Conservation (phyloP, 2,329 filamentous ascomycete species). For the Mollisiaceae sp. region DNA sequence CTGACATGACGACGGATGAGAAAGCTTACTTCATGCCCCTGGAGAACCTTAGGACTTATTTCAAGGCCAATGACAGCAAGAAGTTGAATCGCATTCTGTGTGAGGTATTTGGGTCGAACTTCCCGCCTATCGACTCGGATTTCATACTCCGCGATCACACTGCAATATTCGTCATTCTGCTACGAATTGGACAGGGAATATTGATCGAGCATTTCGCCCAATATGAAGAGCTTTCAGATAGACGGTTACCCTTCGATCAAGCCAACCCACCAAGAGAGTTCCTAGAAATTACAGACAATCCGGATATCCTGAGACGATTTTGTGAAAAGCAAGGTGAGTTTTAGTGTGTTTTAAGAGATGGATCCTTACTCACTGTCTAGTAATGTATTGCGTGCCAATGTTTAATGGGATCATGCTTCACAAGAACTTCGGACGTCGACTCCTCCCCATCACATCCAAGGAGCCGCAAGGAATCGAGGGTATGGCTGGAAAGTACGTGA, state of each 20-base stretch:
- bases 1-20: slow-evolving; percentile 23
- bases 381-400: slow-evolving; percentile 36
- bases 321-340: slow-evolving; percentile 32
- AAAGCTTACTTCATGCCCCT: slow-evolving; percentile 32
- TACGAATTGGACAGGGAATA: slow-evolving; percentile 25
- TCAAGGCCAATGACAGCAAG: slow-evolving; percentile 24
- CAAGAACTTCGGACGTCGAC: slow-evolving; percentile 34
- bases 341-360: too few relatives aligned
- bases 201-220: slow-evolving; percentile 32
- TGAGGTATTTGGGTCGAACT: slow-evolving; percentile 29
- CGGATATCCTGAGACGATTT: slow-evolving; percentile 36
- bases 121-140: slow-evolving; percentile 31
- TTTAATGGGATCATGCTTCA: slow-evolving; percentile 33
- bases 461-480: slow-evolving; percentile 28
- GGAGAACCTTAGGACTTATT: slow-evolving; percentile 30
- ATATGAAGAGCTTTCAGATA: slow-evolving; percentile 30
- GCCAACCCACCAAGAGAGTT: slow-evolving; percentile 29
- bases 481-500: slow-evolving; percentile 31
- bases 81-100: slow-evolving; percentile 26
- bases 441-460: slow-evolving; percentile 39
- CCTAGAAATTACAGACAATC: slow-evolving; percentile 21
- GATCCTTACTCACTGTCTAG: slow-evolving; percentile 8
- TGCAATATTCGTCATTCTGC: slow-evolving; percentile 34
- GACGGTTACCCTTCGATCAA: slow-evolving; percentile 36
- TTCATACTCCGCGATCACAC: slow-evolving; percentile 32